Base-by-base conservation (phyloP, 2,329 filamentous ascomycete species). In the Juglanconis sp. region DNA sequence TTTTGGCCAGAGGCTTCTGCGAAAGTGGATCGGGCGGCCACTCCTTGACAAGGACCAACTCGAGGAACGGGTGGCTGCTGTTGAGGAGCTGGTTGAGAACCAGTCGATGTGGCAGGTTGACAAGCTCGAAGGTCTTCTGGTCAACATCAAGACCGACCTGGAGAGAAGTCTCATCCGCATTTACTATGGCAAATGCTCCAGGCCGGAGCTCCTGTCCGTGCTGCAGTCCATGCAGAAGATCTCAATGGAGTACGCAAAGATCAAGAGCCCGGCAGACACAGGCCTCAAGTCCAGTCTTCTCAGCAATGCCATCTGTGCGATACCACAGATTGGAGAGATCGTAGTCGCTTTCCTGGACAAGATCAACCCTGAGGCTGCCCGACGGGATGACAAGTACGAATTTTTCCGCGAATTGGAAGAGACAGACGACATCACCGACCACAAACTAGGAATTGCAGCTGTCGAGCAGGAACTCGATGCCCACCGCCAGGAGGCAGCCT, bases 151-250 rank as follows among this genome's bases (percentile, higher is more conserved):
- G 70, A 87, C 84, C 5, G 95, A 99, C 70, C 84, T 99, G 5
- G 95, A 99, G 74, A 92, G 95, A 67, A 95, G 91, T 63, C 79
- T 99, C 50, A 93, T 98, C 68, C 86, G 95, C 49, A 96, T 99
- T 61, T 99, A 98, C 78, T 99, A 99, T 74, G 92, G 93, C 53
- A 97, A 96, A 76, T 98, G 93, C 73, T 90, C 91, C 1, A 87
- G 95, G 0, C 89, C 93, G 0, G 95, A 99, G 73, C 85, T 99
- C 4, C 80, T 98, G 2, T 86, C 85, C 0, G 88, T 96, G 4
- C 80, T 99, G 1, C 93, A 98, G 72, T 90, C 90, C 0, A 79
- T 99, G 60, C 92, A 96, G 68, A 84, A 81, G 61, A 91, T 98
- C 50, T 85, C 91, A 0, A 86, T 84, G 58, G 89, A 95, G 68